phyloP scores from a whole-genome alignment of 2,329 filamentous ascomycete species.

The Exserohilum rostratum region DNA sequence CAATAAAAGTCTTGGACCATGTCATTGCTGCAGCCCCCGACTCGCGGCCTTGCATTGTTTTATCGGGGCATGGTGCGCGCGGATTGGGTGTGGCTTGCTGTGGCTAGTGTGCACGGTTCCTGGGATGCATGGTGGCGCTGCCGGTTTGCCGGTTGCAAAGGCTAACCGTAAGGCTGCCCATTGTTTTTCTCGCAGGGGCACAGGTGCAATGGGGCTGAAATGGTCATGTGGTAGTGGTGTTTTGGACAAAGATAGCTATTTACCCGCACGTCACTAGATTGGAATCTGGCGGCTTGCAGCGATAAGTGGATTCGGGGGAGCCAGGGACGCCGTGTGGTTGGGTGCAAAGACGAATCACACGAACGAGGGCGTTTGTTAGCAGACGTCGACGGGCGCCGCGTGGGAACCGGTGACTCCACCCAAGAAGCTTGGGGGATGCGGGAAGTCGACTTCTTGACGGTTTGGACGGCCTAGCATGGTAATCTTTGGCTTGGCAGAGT shows the following conservation, averaged over 20 bases:
- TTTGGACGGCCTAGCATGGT: too few species aligned
- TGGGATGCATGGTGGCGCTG: slow-evolving; percentile 17
- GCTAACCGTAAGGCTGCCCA: slow-evolving; percentile 29
- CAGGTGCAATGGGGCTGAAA: too few species aligned
- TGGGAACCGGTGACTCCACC: slow-evolving; percentile 8
- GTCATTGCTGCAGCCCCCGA: slow-evolving; percentile 27
- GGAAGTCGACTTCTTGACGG: slow-evolving; percentile 19
- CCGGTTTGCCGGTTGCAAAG: slow-evolving; percentile 7
- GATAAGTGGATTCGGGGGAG: too few species aligned
- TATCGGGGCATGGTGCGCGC: background rate
- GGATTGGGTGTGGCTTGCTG: slow-evolving; percentile 36
- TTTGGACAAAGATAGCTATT: too few species aligned
- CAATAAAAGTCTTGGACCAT: slow-evolving; percentile 5
- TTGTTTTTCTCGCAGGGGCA: too few species aligned
- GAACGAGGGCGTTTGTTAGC: too few species aligned
- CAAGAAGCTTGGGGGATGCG: slow-evolving; percentile 23
- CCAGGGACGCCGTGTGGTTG: too few species aligned
- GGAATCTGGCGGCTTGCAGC: too few species aligned
- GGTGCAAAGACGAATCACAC: too few species aligned
- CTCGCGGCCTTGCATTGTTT: slow-evolving; percentile 18
- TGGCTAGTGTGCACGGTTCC: slow-evolving; percentile 36
- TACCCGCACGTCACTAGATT: too few species aligned
- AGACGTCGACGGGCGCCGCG: too few species aligned
- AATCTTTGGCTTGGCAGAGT: slow-evolving; percentile 17
- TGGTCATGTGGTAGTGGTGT: too few species aligned